Conservation (phyloP, 225 moss, liverwort and hornwort genomes). For the Antitrichia curtipendula region DNA sequence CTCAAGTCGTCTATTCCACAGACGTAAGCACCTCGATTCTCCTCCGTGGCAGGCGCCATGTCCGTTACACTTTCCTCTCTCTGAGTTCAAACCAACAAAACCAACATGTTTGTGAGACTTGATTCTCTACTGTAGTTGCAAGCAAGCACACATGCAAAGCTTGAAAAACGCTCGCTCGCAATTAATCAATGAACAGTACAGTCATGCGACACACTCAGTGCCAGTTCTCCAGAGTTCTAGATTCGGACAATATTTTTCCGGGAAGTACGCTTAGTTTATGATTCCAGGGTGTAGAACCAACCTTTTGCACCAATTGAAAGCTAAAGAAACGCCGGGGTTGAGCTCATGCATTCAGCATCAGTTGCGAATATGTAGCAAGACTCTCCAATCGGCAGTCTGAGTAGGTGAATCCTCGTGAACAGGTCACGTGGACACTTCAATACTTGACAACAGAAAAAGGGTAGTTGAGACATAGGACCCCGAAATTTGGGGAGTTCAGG, state of each 20-base stretch:
- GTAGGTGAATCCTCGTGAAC: not conserved
- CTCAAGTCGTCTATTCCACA: constrained; percentile 47
- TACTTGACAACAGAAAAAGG: not conserved
- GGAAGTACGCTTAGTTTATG: not conserved
- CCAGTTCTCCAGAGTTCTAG: not conserved
- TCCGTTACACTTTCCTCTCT: not conserved
- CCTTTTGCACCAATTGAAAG: not conserved
- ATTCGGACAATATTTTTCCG: not conserved
- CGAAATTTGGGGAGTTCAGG: not conserved
- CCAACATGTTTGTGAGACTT: too few species aligned
- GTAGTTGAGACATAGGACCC: not conserved
- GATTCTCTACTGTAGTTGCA: not conserved
- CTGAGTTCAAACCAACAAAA: not conserved
- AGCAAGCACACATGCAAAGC: not conserved
- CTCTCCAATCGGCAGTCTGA: not conserved
- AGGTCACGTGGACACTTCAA: not conserved
- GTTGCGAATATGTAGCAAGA: not conserved
- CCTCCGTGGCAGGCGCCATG: constrained; percentile 9
- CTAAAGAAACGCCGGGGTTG: not conserved
- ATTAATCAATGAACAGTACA: not conserved
- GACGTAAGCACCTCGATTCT: constrained; percentile 62
- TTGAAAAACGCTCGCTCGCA: not conserved
- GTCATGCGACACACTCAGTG: not conserved
- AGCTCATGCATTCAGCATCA: not conserved
- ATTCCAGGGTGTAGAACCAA: not conserved